Base-by-base conservation (phyloP, 768 basidiomycete species). In the Tylopilus balloui region DNA sequence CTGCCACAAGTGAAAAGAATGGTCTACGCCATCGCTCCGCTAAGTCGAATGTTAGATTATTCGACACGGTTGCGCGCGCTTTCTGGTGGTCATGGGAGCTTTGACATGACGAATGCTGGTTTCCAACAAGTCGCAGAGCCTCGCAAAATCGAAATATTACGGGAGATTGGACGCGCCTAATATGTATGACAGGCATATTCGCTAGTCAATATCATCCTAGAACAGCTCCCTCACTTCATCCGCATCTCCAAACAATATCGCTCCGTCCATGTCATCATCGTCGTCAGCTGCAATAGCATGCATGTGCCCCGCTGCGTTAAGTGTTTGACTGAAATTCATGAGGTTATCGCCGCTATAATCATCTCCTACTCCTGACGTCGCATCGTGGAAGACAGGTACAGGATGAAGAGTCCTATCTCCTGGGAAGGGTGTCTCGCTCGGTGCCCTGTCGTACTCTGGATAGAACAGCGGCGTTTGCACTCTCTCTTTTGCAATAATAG, bases 41-140 rank as follows among this genome's bases (percentile, higher is more conserved):
- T 93, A n/a, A 87, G 83, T 59, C 78, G 76, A 57, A 84, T 91
- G 78, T 71, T 92, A 17, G 85, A 92, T 64, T 93, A 88, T 57
- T 84, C 87, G 9, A 84, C 74, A 39, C 76, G 88, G 14, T 66
- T 93, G 43, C 83, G 91, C 15, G 85, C 91, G 1, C 66, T 92
- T 31, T 86, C 88, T 2, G 91, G 87, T 40, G 91, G 91, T 4
- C 81, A 89, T 62, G 91, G 89, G 12, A 62, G 73, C 15, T 92
- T 92, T 57, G 88, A 92, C 60, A 86, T 88, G 83, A 69, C 70
- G 25, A 78, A 77, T 41, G 86, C 81, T n/a, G 90, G 89, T 14
- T 93, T 92, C 69, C 78, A 74, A 59, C 67, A 73, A 50, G 89
- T 92, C 2, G 74, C 78, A 19, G 74, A 80, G 42, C 57, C 71